phyloP scores from a whole-genome alignment of 192 early-diverging fungal species.

The Haplosporangium gracile region DNA sequence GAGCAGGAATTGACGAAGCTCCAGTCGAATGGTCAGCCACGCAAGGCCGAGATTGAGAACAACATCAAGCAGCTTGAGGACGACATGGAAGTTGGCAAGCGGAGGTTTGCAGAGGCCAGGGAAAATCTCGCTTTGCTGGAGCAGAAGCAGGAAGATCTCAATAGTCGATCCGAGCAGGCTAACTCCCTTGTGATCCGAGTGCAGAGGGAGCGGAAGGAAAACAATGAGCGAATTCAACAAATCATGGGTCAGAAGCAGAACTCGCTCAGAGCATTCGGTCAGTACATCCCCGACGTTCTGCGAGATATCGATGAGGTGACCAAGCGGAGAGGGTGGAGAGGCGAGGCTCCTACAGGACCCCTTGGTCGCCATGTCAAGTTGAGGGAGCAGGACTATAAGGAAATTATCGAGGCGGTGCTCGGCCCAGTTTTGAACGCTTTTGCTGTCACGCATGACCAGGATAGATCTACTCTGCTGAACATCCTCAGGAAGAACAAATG shows the following conservation, averaged over 20 bases:
- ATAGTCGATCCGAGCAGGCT: slow-evolving; percentile 7
- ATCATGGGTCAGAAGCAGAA: slow-evolving; percentile 75
- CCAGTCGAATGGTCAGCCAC: slow-evolving; percentile 40
- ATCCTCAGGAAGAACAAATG: slow-evolving; percentile 68
- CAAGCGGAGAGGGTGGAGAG: slow-evolving; percentile 57
- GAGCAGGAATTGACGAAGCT: slow-evolving; percentile 57
- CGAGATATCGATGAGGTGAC: slow-evolving; percentile 59
- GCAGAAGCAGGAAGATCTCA: slow-evolving; percentile 7
- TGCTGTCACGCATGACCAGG: slow-evolving; percentile 76
- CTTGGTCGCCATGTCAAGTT: slow-evolving; percentile 77
- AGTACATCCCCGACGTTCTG: slow-evolving; percentile 71
- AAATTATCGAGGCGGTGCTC: slow-evolving; percentile 73
- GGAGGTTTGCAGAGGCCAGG: slow-evolving; percentile 22
- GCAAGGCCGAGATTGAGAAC: slow-evolving; percentile 54
- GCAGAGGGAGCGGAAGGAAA: slow-evolving; percentile 35
- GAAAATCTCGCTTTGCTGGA: slow-evolving; percentile 8
- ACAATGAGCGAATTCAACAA: slow-evolving; percentile 50
- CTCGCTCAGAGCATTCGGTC: slow-evolving; percentile 81
- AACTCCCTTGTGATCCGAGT: slow-evolving; percentile 3
- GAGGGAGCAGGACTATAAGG: slow-evolving; percentile 66
- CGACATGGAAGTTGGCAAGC: slow-evolving; percentile 51
- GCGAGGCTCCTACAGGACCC: slow-evolving; percentile 74
- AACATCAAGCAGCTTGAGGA: slow-evolving; percentile 56
- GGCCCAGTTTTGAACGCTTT: slow-evolving; percentile 74
- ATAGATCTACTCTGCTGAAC: slow-evolving; percentile 63